Conservation (phyloP, 2,329 filamentous ascomycete genomes). For the Colletotrichum somersetense region DNA sequence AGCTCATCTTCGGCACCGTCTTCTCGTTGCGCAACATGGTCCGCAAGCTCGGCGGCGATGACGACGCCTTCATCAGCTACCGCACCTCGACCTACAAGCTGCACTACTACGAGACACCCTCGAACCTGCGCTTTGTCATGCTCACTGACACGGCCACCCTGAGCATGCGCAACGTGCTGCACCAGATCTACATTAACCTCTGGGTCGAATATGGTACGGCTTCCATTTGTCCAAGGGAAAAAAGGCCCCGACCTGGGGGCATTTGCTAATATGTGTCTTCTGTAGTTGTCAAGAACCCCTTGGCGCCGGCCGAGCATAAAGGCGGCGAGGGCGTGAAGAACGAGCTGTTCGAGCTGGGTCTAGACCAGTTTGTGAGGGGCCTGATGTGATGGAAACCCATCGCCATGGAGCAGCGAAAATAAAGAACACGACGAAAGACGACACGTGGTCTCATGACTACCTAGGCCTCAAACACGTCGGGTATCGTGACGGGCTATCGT, state of each 20-base stretch:
- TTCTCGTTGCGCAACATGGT: constrained; percentile 98
- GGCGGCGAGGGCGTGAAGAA: constrained; percentile 77
- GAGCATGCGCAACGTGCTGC: constrained; percentile 93
- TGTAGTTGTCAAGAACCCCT: constrained; percentile 77
- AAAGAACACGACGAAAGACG: not conserved
- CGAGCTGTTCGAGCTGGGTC: constrained; percentile 76
- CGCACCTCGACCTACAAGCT: constrained; percentile 96
- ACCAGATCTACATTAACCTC: constrained; percentile 98
- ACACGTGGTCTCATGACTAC: not conserved
- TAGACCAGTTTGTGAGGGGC: constrained; percentile 83
- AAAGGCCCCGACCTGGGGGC: not conserved
- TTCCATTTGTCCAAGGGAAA: not conserved
- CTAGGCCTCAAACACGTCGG: not conserved
- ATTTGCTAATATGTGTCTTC: constrained; percentile 38
- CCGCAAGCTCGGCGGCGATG: constrained; percentile 91
- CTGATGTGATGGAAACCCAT: constrained; percentile 61
- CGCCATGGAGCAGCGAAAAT: not conserved
- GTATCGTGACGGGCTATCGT: not conserved
- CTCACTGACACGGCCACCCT: constrained; percentile 89
- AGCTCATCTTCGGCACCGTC: constrained; percentile 96
- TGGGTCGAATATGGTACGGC: constrained; percentile 92
- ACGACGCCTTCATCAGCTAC: constrained; percentile 95
- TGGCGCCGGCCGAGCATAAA: constrained; percentile 77
- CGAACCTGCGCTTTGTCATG: constrained; percentile 96
- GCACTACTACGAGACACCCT: constrained; percentile 98